A percentile compares a stretch with the other conserved stretches of the same genome.
These are phyloP conservation scores for Paramecium primaurelia DNA, from an alignment of 73 alveolate species.

Conservation along the genomic window DNA sequence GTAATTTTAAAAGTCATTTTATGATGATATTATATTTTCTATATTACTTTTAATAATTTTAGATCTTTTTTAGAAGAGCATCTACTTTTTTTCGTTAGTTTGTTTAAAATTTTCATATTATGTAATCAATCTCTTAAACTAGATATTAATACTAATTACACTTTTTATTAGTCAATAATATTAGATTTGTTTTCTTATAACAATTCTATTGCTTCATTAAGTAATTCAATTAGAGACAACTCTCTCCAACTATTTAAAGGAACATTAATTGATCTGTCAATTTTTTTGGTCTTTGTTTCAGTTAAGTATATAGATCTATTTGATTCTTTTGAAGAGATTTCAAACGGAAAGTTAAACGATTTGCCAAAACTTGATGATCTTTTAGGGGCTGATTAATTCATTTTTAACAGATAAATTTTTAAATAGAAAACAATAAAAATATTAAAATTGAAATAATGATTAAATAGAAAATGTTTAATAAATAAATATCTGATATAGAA, in stretches of 20 bases:
- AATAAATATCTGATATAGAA: not conserved
- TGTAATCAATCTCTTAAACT: conserved; percentile 4
- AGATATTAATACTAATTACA: not conserved
- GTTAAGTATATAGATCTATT: not conserved
- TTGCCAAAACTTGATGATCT: conserved; percentile 13
- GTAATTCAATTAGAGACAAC: not conserved
- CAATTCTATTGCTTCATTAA: not conserved
- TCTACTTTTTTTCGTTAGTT: not conserved
- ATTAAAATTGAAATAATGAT: not conserved
- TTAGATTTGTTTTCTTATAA: not conserved
- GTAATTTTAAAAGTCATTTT: conserved; percentile 4
- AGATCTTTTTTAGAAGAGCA: not conserved
- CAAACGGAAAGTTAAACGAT: not conserved
- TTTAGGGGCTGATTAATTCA: not conserved
- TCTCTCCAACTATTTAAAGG: conserved; percentile 42
- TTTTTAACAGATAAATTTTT: not conserved
- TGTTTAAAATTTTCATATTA: not conserved
- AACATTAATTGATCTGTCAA: not conserved
- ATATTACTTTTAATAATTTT: not conserved
- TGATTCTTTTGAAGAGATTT: not conserved
- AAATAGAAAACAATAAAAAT: not conserved
- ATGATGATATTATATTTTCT: conserved; percentile 19
- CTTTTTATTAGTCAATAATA: not conserved
- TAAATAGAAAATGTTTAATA: not conserved
- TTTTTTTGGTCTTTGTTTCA: not conserved